Base-by-base conservation (phyloP, 2,329 filamentous ascomycete genomes). In the Incumbomyces lentus region DNA sequence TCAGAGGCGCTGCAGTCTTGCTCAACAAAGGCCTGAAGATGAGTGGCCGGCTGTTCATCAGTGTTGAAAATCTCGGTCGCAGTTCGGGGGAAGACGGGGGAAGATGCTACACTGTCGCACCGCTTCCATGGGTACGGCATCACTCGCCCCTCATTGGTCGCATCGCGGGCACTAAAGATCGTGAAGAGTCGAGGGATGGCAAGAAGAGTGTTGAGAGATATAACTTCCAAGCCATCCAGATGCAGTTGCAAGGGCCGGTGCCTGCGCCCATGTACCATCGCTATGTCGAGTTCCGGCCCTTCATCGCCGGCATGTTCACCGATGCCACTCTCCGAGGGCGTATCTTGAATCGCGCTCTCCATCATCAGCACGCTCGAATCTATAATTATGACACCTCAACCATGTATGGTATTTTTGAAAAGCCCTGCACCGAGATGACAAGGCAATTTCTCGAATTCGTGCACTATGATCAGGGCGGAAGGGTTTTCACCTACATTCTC, bases 181-280 rank as follows among this genome's bases (percentile, higher is more conserved):
- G 60, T 68, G 72, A 62, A 70, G 82, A 58, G 72, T 81, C 58
- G 62, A 72, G 64, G 49, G 18, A 38, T 37, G 42, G 42, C 12
- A 45, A 37, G 22, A 45, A 38, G 34, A 45, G 42, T 30, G 38
- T 39, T 41, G 17, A 47, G 52, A 34, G 32, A 18, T 59, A 56
- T 58, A 89, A 85, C 64, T 96, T 96, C 66, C 89, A 95, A 72
- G 86, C 90, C 33, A 89, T 87, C 62, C 84, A 95, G 63, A 81
- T 95, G 59, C 90, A 95, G 62, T 74, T 96, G 6, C 73, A 76
- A 38, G 90, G 90, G 0, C 90, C 90, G 0, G 82, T 92, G 0
- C 89, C 90, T 0, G 70, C 78, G 2, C 72, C 80, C 51, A 71
- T 96, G 30, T 95, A 95, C 63, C 89, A 95, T 62, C 84, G 88